A percentile compares a stretch with the other conserved stretches of the same genome.
Conservation (phyloP, 495 filamentous ascomycete genomes). For the Amniculicola lignicola region DNA sequence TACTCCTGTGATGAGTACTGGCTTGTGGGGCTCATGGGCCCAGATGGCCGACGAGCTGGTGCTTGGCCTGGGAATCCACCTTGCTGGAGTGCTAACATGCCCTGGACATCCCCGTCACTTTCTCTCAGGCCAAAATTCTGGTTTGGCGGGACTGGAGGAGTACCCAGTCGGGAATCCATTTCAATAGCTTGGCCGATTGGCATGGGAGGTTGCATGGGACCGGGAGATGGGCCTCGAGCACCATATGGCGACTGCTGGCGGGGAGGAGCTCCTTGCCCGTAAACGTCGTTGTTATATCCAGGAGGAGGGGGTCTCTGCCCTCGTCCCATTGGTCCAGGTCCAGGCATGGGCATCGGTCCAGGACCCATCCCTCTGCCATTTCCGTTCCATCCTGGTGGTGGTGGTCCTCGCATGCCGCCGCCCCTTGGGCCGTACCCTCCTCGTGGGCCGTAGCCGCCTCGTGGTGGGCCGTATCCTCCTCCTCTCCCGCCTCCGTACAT, state of each 20-base stretch:
- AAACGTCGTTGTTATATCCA: constrained; percentile 36
- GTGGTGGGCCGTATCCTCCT: constrained; percentile 41
- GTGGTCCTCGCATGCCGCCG: constrained; percentile 32
- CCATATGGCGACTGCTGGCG: constrained; percentile 33
- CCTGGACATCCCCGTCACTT: constrained; percentile 64
- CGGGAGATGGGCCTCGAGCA: constrained; percentile 15
- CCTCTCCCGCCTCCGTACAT: constrained; percentile 45
- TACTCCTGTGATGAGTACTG: constrained; percentile 74
- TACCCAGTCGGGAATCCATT: constrained; percentile 69
- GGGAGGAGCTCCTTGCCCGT: constrained; percentile 23
- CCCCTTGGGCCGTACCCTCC: constrained; percentile 45
- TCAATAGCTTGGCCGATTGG: constrained; percentile 73
- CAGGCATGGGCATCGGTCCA: constrained; percentile 37
- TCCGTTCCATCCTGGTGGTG: constrained; percentile 38
- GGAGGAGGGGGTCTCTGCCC: constrained; percentile 53
- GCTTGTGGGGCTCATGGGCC: constrained; percentile 57
- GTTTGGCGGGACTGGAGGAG: constrained; percentile 41
- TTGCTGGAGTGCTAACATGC: constrained; percentile 67
- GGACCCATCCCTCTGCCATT: constrained; percentile 35
- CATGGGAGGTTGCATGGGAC: constrained; percentile 23
- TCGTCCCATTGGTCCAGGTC: constrained; percentile 45
- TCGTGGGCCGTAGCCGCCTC: constrained; percentile 44
- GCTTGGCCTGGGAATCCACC: constrained; percentile 41
- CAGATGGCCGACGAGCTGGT: constrained; percentile 41
- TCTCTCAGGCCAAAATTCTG: constrained; percentile 51